Conservation (phyloP, 768 basidiomycete genomes). For the Hypholoma fasciculare region DNA sequence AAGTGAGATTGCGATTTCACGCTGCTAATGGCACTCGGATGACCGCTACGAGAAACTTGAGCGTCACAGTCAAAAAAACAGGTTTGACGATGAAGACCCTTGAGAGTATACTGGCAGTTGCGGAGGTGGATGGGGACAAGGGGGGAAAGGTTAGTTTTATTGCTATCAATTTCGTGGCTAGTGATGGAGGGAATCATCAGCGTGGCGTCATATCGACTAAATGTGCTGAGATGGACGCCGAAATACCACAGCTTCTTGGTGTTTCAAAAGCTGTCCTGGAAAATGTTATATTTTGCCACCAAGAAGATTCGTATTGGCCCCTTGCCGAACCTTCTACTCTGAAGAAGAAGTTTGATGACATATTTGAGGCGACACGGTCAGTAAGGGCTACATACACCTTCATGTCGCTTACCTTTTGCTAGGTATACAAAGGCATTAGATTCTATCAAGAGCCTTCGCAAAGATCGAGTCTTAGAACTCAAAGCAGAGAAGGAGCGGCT, state of each 20-base stretch:
- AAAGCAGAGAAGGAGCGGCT: constrained; percentile 93
- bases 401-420: neutral
- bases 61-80: constrained; percentile 91
- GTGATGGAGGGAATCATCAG: constrained; percentile 36
- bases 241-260: constrained; percentile 91
- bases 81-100: constrained; percentile 97
- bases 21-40: constrained; percentile 89
- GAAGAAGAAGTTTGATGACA: constrained; percentile 99
- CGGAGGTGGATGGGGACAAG: constrained; percentile 63
- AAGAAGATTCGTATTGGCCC: constrained; percentile 99
- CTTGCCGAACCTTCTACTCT: constrained; percentile 85
- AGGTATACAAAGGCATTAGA: constrained; percentile 98
- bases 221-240: constrained; percentile 94
- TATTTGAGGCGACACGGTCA: constrained; percentile 96
- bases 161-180: neutral
- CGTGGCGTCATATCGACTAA: constrained; percentile 92
- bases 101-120: constrained; percentile 83
- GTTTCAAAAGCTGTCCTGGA: constrained; percentile 98
- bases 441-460: constrained; percentile 85
- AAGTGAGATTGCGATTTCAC: constrained; percentile 92
- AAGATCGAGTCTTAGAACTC: constrained; percentile 86
- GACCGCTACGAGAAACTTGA: constrained; percentile 88
- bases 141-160: constrained; percentile 71
- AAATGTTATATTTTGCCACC: constrained; percentile 99
- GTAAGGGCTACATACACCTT: constrained; percentile 10